Base-by-base conservation (phyloP, 768 basidiomycete species). In the Naganishia randhawae region DNA sequence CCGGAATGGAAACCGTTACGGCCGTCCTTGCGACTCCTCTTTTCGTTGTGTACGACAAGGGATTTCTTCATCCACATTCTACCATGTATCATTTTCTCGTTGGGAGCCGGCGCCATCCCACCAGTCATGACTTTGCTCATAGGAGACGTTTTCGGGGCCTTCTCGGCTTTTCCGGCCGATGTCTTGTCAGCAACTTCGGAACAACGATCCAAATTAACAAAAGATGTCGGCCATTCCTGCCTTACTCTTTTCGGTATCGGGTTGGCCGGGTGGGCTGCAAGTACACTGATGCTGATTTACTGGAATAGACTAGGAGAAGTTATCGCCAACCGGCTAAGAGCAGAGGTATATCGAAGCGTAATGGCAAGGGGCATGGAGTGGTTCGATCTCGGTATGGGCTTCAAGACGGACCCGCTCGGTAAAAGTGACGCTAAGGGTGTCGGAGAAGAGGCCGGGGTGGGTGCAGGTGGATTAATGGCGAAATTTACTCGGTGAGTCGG, bases 221-320 rank as follows among this genome's bases (percentile, higher is more conserved):
- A 57, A 29, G 75, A 74, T 6, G 72, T 80, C 22, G 53, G 65
- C 4, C 54, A 66, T 22, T 70, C 73, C 10, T 73, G 74, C 10
- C 65, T 81, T 55, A 78, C 78, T 63, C 73, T 83, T 19, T 67
- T 73, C 16, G 67, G 73, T 4, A 75, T 76, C 37, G 80, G 79
- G 19, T 19, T 73, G 17, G 69, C 73, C 4, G 72, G 74, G 45
- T 63, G 96, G 32, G 77, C 85, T 1, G 82, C 92, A 66, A 89
- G 89, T 74, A 89, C 89, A 71, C 72, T 89, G 67, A 90, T 89
- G 1, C 87, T 87, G 54, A 84, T 83, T 31, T 79, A 95, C 11
- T 98, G 95, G 95, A 90, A 92, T 53, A 86, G 87, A 82, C 85
- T 88, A 6, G 92, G 91, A 3, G 95, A 97, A 78, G 82, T 85